Percentiles rank a stretch among this genome's conserved stretches.
phyloP scores from a whole-genome alignment of 495 filamentous ascomycete genomes.

The Letharia lupina region DNA sequence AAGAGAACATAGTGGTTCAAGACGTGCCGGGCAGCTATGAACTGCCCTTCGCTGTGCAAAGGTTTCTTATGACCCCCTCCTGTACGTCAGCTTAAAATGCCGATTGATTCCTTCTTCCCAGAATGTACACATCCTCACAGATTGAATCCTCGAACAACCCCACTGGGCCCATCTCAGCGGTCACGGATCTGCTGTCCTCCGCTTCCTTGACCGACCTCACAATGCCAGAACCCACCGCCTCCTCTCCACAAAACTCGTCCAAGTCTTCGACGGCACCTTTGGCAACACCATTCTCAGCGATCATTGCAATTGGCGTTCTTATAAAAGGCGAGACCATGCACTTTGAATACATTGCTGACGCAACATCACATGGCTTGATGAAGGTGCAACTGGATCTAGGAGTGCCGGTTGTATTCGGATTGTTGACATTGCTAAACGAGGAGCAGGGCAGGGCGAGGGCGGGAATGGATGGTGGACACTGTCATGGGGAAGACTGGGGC shows the following conservation, averaged over 20 bases:
- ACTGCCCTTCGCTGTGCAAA: slow-evolving; percentile 76
- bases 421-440: slow-evolving; percentile 82
- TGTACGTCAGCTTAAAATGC: background rate
- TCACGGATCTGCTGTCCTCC: slow-evolving; percentile 71
- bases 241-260: slow-evolving; percentile 26
- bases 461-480: slow-evolving; percentile 58
- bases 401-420: slow-evolving; percentile 83
- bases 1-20: slow-evolving; percentile 80
- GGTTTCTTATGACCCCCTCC: slow-evolving; percentile 40
- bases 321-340: slow-evolving; percentile 99
- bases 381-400: slow-evolving; percentile 81
- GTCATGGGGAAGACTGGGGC: slow-evolving; percentile 87
- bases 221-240: slow-evolving; percentile 8
- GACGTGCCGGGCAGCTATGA: slow-evolving; percentile 93
- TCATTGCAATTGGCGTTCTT: slow-evolving; percentile 90
- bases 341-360: slow-evolving; percentile 95
- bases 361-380: slow-evolving; percentile 86
- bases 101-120: slow-evolving; percentile 27
- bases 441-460: slow-evolving; percentile 81
- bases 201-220: slow-evolving; percentile 54
- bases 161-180: slow-evolving; percentile 45
- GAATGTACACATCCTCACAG: slow-evolving; percentile 80
- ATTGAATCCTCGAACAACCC: slow-evolving; percentile 59
- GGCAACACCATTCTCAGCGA: slow-evolving; percentile 71
- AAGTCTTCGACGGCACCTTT: slow-evolving; percentile 41